Percentiles rank a stretch among this genome's conserved stretches.
Evolutionary conservation across 1,139 yeast genomes (phyloP).

Genomic region (Kodamaea anthophila): DNA sequence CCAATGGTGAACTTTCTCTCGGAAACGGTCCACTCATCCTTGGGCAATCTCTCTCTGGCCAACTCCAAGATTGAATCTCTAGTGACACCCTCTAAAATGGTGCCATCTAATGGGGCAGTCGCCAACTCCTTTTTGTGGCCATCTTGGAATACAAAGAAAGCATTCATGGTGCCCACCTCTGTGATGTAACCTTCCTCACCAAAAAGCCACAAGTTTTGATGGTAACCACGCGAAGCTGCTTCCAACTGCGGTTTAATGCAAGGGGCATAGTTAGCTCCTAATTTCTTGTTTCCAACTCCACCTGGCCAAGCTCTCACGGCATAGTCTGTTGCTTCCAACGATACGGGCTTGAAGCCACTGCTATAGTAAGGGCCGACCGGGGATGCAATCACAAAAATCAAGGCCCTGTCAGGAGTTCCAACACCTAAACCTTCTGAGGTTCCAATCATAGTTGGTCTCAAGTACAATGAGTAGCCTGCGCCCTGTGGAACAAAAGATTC

Average conservation of each 20-base stretch:
- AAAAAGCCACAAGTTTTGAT: constrained; percentile 39
- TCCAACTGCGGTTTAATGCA: constrained; percentile 30
- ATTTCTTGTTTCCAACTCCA: constrained; percentile 39
- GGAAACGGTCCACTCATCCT: constrained; percentile 39
- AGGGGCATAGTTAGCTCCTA: constrained; percentile 44
- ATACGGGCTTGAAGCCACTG: constrained; percentile 31
- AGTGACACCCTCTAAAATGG: constrained; percentile 40
- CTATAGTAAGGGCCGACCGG: constrained; percentile 27
- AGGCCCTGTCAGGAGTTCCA: constrained; percentile 28
- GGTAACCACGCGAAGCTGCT: constrained; percentile 32
- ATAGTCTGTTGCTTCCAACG: constrained; percentile 29
- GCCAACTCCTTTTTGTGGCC: constrained; percentile 29
- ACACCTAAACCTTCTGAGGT: constrained; percentile 32
- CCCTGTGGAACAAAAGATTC: constrained; percentile 23
- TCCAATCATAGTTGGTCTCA: constrained; percentile 26
- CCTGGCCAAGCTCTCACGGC: constrained; percentile 43
- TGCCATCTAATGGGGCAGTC: constrained; percentile 39
- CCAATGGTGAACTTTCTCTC: constrained; percentile 79
- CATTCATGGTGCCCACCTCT: constrained; percentile 43
- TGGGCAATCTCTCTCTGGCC: constrained; percentile 23
- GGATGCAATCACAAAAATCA: constrained; percentile 30
- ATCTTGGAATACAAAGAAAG: constrained; percentile 32
- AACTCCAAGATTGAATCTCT: constrained; percentile 35
- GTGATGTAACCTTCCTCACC: constrained; percentile 37
- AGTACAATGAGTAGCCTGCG: constrained; percentile 23